Base-by-base conservation (phyloP, 2,329 filamentous ascomycete genomes). In the Neobulgaria alba region DNA sequence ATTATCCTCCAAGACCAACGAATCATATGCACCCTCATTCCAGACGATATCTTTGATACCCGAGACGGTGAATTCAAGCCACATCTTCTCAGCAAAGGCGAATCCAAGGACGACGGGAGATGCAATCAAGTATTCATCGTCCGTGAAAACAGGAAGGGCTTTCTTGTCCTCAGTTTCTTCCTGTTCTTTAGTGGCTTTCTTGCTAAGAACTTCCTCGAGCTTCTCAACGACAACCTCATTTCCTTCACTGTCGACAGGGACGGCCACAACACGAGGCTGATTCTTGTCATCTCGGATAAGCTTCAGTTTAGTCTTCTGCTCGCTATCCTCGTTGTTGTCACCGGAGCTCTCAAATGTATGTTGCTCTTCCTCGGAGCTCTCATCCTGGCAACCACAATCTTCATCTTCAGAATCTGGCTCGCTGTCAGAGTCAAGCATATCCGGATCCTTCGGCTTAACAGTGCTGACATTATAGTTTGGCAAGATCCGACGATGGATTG, bases 21-120 rank as follows among this genome's bases (percentile, higher is more conserved):
- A 88, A 36, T 84, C 77, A 62, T 92, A 95, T 0, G 88, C 88
- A 10, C 77, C 72, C 31, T 84, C 77, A 54, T 94, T 90, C 85
- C 85, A 95, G 26, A 79, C 72, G 47, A 95, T 90, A 3, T 93
- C 83, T 33, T 76, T 74, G 47, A 95, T 73, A 1, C 81, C 79
- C 0, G 82, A 85, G 15, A 95, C 80, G 0, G 79, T 80, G 54
- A 95, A 87, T 59, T 95, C 86, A 0, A 94, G 73, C 89, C 88
- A 95, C 8, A 86, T 69, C 63, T 94, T 95, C 62, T 94, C 86
- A 1, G 77, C 78, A 59, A 95, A 93, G 1, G 85, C 77, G 54
- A 94, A 95, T 0, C 88, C 89, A 2, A 93, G 72, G 0, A 94
- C 85, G 0, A 93, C 79, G 0, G 88, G 83, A 2, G 85, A 90